These are phyloP conservation scores for Thraustotheca clavata DNA, from an alignment of 352 stramenopile genomes.

Conservation along the genomic window DNA sequence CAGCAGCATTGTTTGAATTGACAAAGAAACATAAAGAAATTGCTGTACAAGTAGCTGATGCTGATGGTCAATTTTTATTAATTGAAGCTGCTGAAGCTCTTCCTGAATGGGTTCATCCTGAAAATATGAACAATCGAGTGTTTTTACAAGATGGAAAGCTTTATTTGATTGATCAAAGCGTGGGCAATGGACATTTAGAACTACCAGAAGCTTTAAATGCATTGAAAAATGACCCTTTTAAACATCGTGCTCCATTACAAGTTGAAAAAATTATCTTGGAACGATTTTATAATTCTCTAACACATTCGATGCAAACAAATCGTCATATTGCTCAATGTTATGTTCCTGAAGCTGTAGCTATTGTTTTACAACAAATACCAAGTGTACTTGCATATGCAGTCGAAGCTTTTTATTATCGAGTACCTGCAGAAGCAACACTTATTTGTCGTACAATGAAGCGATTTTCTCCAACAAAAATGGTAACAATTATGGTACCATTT, in stretches of 20 bases:
- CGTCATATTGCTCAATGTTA: constrained; percentile 41
- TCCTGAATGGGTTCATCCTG: constrained; percentile 53
- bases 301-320: constrained; percentile 46
- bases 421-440: constrained; percentile 32
- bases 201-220: constrained; percentile 24
- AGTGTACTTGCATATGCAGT: constrained; percentile 38
- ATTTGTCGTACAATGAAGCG: constrained; percentile 47
- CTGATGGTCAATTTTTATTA: constrained; percentile 67
- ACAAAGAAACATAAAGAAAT: constrained; percentile 29
- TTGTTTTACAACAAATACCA: constrained; percentile 27
- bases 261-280: constrained; percentile 1
- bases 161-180: constrained; percentile 31
- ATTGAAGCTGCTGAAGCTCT: constrained; percentile 64
- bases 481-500: constrained; percentile 42
- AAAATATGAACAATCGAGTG: constrained; percentile 39
- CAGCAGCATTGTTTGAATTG: constrained; percentile 39
- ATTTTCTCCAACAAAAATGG: constrained; percentile 30
- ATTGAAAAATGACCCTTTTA: constrained; percentile 23
- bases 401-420: constrained; percentile 70
- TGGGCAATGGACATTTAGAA: neutral
- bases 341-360: constrained; percentile 30
- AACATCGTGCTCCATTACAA: neutral
- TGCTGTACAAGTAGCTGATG: constrained; percentile 35
- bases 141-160: constrained; percentile 37
- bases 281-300: neutral